Conservation (phyloP, 169 alveolate genomes). For the Babesia ovata region DNA sequence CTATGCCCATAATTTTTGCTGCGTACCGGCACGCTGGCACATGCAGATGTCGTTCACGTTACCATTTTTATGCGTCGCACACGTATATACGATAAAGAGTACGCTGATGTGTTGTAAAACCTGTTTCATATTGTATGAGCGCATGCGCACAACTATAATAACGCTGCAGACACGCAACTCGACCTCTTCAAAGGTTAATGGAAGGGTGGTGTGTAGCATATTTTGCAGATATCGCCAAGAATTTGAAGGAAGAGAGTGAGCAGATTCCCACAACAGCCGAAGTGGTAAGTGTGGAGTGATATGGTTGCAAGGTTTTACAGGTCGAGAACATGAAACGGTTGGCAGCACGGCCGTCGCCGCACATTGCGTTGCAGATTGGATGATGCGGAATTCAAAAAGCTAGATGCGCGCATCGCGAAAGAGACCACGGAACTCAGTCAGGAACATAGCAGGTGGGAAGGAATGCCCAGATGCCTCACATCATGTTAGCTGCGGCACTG, state of each 20-base stretch:
- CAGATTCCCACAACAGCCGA: constrained; percentile 46
- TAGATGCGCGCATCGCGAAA: constrained; percentile 45
- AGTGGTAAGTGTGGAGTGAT: constrained; percentile 41
- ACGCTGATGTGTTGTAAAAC: too few relatives aligned
- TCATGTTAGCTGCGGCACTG: constrained; percentile 35
- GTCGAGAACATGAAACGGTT: constrained; percentile 54
- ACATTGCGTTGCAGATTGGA: constrained; percentile 24
- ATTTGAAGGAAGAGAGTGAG: constrained; percentile 47
- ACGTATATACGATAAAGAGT: too few relatives aligned
- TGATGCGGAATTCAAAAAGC: constrained; percentile 34
- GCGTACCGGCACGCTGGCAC: background rate
- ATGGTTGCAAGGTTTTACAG: background rate
- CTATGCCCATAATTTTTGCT: background rate
- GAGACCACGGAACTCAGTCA: constrained; percentile 41
- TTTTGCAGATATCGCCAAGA: constrained; percentile 45
- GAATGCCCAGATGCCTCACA: background rate
- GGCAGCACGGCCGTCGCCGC: background rate
- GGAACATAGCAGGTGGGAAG: constrained; percentile 54
- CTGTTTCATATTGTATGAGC: too few relatives aligned
- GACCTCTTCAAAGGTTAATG: constrained; percentile 56
- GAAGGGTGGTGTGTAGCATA: background rate
- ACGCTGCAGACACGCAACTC: constrained; percentile 38
- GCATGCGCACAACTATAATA: too few relatives aligned
- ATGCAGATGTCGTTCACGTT: background rate
- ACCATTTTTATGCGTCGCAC: too few relatives aligned